These are phyloP conservation scores for Nigrospora sphaerica DNA, from an alignment of 2,329 filamentous ascomycete genomes.

Conservation along the genomic window DNA sequence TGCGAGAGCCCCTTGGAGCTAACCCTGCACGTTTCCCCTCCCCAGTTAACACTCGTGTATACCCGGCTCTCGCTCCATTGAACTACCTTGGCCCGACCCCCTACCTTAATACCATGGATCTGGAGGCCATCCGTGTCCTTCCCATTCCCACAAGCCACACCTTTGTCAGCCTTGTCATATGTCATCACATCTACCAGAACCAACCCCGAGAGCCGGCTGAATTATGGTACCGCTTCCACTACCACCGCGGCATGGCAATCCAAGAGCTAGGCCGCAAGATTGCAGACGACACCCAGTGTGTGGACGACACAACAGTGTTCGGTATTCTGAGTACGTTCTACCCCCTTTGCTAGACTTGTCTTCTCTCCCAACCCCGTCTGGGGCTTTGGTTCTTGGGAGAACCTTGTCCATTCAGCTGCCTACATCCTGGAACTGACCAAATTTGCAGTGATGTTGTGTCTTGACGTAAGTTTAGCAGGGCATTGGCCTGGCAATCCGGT, in stretches of 20 bases:
- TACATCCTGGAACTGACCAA: conserved; percentile 24
- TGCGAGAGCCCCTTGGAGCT: not conserved
- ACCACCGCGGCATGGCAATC: not conserved
- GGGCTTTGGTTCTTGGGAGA: not conserved
- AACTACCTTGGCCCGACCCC: conserved; percentile 6
- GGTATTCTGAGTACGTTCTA: not conserved
- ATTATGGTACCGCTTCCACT: conserved; percentile 2
- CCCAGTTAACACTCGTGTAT: conserved; percentile 23
- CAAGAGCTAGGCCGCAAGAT: not conserved
- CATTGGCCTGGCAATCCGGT: not conserved
- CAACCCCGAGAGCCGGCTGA: not conserved
- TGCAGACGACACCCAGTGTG: not conserved
- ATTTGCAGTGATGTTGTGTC: conserved; percentile 15
- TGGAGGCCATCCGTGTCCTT: conserved; percentile 5
- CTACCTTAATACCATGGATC: conserved; percentile 5
- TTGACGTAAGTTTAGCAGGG: conserved; percentile 19
- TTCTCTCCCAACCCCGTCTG: not conserved
- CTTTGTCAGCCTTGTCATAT: conserved; percentile 13
- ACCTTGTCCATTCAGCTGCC: conserved; percentile 2
- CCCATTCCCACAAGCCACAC: conserved; percentile 9
- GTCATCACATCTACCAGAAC: conserved; percentile 9
- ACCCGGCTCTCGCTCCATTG: conserved; percentile 11
- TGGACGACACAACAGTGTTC: not conserved
- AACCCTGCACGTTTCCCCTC: not conserved
- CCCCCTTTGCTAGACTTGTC: no score